Conservation (phyloP, 495 filamentous ascomycete species). For the Penicillium coffeae region DNA sequence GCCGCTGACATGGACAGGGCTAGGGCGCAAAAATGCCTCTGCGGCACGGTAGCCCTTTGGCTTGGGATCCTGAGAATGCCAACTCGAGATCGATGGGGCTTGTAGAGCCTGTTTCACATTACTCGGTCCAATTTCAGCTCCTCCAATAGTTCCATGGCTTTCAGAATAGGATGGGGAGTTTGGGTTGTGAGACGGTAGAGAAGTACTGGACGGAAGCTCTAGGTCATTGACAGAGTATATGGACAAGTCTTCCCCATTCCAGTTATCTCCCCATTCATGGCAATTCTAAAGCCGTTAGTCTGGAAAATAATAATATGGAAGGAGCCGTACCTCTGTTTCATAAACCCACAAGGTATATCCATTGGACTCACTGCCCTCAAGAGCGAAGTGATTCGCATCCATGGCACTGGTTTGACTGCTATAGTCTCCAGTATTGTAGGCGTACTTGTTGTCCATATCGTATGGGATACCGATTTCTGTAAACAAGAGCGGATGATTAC, state of each 20-base stretch:
- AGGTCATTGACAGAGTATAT: slow-evolving; percentile 83
- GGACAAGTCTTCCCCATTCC: slow-evolving; percentile 96
- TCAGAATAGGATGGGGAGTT: slow-evolving; percentile 57
- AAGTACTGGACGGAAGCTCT: slow-evolving; percentile 48
- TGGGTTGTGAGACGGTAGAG: slow-evolving; percentile 32
- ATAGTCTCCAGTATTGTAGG: slow-evolving; percentile 96
- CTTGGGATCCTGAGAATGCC: slow-evolving; percentile 43
- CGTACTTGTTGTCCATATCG: slow-evolving; percentile 95
- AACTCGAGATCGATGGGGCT: slow-evolving; percentile 65
- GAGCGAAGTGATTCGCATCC: slow-evolving; percentile 93
- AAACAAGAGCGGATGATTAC: slow-evolving; percentile 83
- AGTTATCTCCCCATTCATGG: slow-evolving; percentile 87
- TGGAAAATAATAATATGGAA: slow-evolving; percentile 1
- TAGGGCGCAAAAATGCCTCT: slow-evolving; percentile 86
- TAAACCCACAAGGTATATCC: slow-evolving; percentile 93
- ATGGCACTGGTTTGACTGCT: slow-evolving; percentile 88
- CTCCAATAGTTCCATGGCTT: slow-evolving; percentile 51
- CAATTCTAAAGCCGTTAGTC: slow-evolving; percentile 66
- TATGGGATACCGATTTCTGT: slow-evolving; percentile 98
- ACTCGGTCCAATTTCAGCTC: slow-evolving; percentile 56
- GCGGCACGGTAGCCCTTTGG: slow-evolving; percentile 78
- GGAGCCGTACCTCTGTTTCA: slow-evolving; percentile 55
- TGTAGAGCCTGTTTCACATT: slow-evolving; percentile 72
- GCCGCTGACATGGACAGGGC: slow-evolving; percentile 72
- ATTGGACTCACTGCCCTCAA: slow-evolving; percentile 75